Percentiles rank a stretch among this genome's conserved stretches.
Conservation (phyloP, 306 rosid genomes). For the apple (Malus domestica) region ASM211411v1 NC_041789.1:25010501-25011000, state of each 20-base stretch:
- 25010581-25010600: not conserved
- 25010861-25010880: constrained; percentile 98
- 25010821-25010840: constrained; percentile 93
- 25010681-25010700: constrained; percentile 86
- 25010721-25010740: constrained; percentile 96
- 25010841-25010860: constrained; percentile 83
- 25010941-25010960: constrained; percentile 85
- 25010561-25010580: not conserved
- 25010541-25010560: no score
- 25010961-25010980: constrained; percentile 99
- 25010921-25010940: constrained; percentile 81
- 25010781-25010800: constrained; percentile 5
- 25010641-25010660: constrained; percentile 11
- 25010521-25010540: not conserved
- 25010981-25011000: constrained; percentile 87
- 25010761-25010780: constrained; percentile 9
- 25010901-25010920: constrained; percentile 99
- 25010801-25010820: constrained; percentile 51
- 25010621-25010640: not conserved
- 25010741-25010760: not conserved
- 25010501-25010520: not conserved
- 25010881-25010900: constrained; percentile 97
- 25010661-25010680: constrained; percentile 72
- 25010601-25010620: not conserved
- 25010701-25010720: constrained; percentile 97